Evolutionary conservation across 495 filamentous ascomycete genomes (phyloP), one percentile per base, ranked within the genome.

Genomic region (Emericellopsis terricola): DNA sequence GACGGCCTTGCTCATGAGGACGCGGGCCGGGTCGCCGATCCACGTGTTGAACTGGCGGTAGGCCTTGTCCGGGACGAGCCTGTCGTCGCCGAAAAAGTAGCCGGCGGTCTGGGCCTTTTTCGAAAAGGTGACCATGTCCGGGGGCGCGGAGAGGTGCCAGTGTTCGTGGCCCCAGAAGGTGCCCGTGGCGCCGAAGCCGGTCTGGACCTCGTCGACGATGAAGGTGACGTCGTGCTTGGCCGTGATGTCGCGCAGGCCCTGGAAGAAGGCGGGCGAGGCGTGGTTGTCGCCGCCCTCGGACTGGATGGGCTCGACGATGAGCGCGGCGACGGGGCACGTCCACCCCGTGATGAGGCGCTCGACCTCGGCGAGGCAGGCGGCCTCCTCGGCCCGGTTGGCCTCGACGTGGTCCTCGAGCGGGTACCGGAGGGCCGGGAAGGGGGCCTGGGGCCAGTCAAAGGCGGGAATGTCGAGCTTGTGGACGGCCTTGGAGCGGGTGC

Each of bases 131-230:
- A 97, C 89, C 75, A 97, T 94, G 61, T 97, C 89, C 3, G 89
- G 91, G 14, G 89, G 85, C 17, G 74, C 58, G 20, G 62, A 45
- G 33, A 96, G 65, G 53, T 78, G 62, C 89, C 89, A 97, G 70
- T 96, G 89, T 41, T 96, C 89, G 62, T 97, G 89, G 2, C 89
- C 89, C 89, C 89, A 97, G 75, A 96, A 96, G 52, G 81, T 87
- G 38, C 89, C 89, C 1, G 89, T 97, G 1, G 81, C 78, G 42
- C 89, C 89, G 26, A 97, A 78, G 53, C 89, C 89, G 10, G 89
- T 97, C 62, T 97, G 89, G 19, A 97, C 91, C 53, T 97, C 89
- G 55, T 97, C 89, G 38, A 96, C 87, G 50, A 97, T 97, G 49
- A 97, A 69, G 32, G 94, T 71, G 15, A 94, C 69, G 43, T 76